Percentiles rank a stretch among this genome's conserved stretches.
Conservation (phyloP, 1,139 yeast genomes). For the Hemisphaericaspora xylanilytica region DNA sequence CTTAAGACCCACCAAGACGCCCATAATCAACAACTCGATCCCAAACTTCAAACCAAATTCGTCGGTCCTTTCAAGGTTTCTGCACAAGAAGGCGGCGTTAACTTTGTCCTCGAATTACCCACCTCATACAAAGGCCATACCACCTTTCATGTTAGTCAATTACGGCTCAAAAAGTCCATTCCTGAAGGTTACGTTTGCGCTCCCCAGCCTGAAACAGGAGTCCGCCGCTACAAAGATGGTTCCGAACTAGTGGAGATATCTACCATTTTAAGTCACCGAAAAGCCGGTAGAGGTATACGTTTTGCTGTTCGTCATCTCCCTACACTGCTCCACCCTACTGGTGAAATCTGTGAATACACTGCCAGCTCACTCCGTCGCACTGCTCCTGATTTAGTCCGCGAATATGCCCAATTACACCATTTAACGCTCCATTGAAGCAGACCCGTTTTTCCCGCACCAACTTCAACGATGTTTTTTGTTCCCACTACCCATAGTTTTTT, state of each 20-base stretch:
- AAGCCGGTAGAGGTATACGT: not conserved
- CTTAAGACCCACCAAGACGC: not conserved
- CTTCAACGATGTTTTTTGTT: too few species aligned
- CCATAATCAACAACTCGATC: not conserved
- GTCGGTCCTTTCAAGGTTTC: not conserved
- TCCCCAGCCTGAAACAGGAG: not conserved
- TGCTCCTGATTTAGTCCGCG: not conserved
- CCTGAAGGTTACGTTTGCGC: not conserved
- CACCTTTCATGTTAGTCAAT: not conserved
- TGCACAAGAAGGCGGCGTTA: not conserved
- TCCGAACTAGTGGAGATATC: not conserved
- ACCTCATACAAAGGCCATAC: not conserved
- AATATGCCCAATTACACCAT: not conserved
- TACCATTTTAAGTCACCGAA: not conserved
- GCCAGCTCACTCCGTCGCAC: not conserved
- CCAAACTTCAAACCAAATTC: not conserved
- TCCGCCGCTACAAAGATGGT: not conserved
- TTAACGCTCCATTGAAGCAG: too few species aligned
- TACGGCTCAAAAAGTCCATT: not conserved
- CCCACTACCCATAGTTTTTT: too few species aligned
- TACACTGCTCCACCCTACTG: not conserved
- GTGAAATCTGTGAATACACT: not conserved
- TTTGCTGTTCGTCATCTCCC: not conserved
- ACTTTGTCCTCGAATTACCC: not conserved
- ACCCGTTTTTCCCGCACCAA: too few species aligned